phyloP scores from a whole-genome alignment of 2,329 filamentous ascomycete genomes.

The Microcyclosporella mali region DNA sequence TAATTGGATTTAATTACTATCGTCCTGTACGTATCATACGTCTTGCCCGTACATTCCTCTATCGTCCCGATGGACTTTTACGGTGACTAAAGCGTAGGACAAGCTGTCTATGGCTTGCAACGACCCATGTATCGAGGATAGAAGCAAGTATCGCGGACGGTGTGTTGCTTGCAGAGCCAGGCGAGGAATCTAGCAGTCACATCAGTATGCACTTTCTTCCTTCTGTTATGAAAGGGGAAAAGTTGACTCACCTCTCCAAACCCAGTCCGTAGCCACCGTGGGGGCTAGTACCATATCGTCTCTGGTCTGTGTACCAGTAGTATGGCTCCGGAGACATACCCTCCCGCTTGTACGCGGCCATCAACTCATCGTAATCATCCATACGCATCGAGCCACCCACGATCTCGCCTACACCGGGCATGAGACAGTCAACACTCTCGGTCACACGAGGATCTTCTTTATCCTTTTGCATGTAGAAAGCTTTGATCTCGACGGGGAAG shows the following conservation, averaged over 20 bases:
- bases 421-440: slow-evolving; percentile 78
- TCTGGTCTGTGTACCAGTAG: slow-evolving; percentile 89
- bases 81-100: too few relatives aligned
- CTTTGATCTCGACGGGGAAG: slow-evolving; percentile 96
- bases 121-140: slow-evolving; percentile 77
- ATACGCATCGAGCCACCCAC: slow-evolving; percentile 81
- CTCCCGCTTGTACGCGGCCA: slow-evolving; percentile 81
- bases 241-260: slow-evolving; percentile 64
- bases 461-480: slow-evolving; percentile 98
- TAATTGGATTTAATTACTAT: too few relatives aligned
- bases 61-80: neutral
- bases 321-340: slow-evolving; percentile 78
- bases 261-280: slow-evolving; percentile 93
- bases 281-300: slow-evolving; percentile 79
- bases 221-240: too few relatives aligned
- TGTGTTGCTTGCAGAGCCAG: slow-evolving; percentile 62
- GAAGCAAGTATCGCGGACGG: slow-evolving; percentile 62
- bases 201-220: too few relatives aligned
- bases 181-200: slow-evolving; percentile 49
- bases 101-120: slow-evolving; percentile 58
- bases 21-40: neutral
- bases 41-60: neutral
- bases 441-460: slow-evolving; percentile 73
- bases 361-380: slow-evolving; percentile 80
- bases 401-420: slow-evolving; percentile 96